Base-by-base conservation (phyloP, 1,284 basidiomycete genomes). In the Vanrija sp. region DNA sequence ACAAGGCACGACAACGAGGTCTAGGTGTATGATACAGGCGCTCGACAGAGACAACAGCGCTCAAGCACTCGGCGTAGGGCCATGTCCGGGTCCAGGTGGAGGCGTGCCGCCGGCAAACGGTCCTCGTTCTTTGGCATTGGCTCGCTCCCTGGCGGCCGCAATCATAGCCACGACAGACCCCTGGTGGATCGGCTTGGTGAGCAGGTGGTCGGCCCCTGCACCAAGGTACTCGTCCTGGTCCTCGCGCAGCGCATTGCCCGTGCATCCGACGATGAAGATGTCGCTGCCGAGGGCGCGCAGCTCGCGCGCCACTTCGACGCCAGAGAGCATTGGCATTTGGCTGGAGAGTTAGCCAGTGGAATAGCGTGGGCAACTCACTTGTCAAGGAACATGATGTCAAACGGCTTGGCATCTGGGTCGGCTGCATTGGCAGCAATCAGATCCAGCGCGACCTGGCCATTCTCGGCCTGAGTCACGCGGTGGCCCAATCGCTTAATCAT, bases 401-500 rank as follows among this genome's bases (percentile, higher is more conserved):
- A 91, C 53, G 47, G 78, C 72, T 59, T 71, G 49, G 46, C 51
- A 19, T 55, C 55, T 3, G 48, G 35, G 45, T 67, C 49, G 54
- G 41, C 31, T 14, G 31, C 31, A 14, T 31, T 31, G 31, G 63
- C 61, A 24, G 47, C 67, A 39, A 93, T 83, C 78, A 88, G 81
- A 56, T 87, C 84, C 49, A 92, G 76, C 6, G 89, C 90, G 36
- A 87, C 75, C 67, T 86, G 83, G 6, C 90, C 91, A 65, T 95
- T 93, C 75, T 92, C 89, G 16, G 91, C 91, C 8, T 84, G 85
- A 4, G 82, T 78, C 18, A 93, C 89, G 43, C 75, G 73, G 72
- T 89, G 91, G 1, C 89, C 89, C 6, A 93, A 75, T 18, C 89
- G 81, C 20, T 83, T 82, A 50, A 93, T 78, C 76, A 91, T 84